Conservation (phyloP, 2,329 filamentous ascomycete species). For the Sordariomycetes sp. region DNA sequence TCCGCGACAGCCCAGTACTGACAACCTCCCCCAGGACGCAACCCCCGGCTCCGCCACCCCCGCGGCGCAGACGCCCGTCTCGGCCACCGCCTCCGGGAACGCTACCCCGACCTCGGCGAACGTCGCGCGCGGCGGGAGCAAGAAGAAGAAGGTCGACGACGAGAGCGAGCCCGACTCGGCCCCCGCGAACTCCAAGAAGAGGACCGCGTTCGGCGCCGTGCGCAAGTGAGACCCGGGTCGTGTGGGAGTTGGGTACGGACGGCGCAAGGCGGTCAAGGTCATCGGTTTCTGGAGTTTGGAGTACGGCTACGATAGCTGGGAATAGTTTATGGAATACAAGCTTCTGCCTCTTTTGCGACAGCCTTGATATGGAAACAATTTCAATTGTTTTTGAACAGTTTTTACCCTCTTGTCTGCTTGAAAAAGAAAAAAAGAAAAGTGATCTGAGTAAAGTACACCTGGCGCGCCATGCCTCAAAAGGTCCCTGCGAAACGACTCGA, state of each 20-base stretch:
- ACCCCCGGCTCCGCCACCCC: slow-evolving; percentile 32
- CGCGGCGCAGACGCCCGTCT: slow-evolving; percentile 41
- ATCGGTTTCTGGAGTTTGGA: background rate
- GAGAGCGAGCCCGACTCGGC: slow-evolving; percentile 54
- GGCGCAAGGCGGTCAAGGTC: background rate
- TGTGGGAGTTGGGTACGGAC: background rate
- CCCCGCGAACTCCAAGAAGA: slow-evolving; percentile 38
- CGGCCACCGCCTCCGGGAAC: slow-evolving; percentile 37
- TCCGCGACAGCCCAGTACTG: background rate
- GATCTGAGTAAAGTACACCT: slow-evolving; percentile 1
- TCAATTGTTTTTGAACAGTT: background rate
- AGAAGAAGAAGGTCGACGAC: slow-evolving; percentile 37
- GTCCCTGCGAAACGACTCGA: background rate
- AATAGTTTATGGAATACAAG: no score
- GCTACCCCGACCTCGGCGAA: slow-evolving; percentile 45
- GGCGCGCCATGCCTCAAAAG: slow-evolving; percentile 2
- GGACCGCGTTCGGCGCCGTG: slow-evolving; percentile 46
- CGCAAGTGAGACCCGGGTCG: slow-evolving; percentile 27
- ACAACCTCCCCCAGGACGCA: background rate
- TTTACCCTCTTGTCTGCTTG: background rate
- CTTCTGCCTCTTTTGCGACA: background rate
- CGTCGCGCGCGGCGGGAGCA: slow-evolving; percentile 31
- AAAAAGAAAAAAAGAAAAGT: slow-evolving; percentile 2
- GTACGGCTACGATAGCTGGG: background rate
- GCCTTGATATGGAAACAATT: background rate